Evolutionary conservation across 2,329 filamentous ascomycete genomes (phyloP).

Genomic region (Pseudofabraea citricarpa): DNA sequence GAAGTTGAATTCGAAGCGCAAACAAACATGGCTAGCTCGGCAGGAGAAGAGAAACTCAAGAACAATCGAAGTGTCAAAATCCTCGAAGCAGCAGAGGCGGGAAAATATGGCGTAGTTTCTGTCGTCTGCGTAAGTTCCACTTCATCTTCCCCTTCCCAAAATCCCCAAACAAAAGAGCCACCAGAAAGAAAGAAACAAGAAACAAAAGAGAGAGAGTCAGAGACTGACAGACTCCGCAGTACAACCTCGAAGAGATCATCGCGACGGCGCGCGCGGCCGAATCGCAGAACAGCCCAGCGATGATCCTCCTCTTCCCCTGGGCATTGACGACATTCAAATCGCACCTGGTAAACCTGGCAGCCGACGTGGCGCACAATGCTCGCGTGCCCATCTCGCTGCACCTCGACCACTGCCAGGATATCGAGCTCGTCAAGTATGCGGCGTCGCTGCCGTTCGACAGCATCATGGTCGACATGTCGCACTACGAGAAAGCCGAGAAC

Average conservation of each 20-base stretch:
- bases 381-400: slow-evolving; percentile 57
- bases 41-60: background rate
- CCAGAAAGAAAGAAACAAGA: no score
- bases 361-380: slow-evolving; percentile 48
- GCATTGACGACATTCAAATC: slow-evolving; percentile 58
- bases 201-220: no score
- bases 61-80: slow-evolving; percentile 32
- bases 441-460: slow-evolving; percentile 59
- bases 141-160: background rate
- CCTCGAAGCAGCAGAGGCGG: slow-evolving; percentile 44
- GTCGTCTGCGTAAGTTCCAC: slow-evolving; percentile 13
- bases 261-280: slow-evolving; percentile 65
- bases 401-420: slow-evolving; percentile 62
- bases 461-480: slow-evolving; percentile 76
- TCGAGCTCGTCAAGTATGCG: slow-evolving; percentile 51
- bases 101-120: slow-evolving; percentile 46
- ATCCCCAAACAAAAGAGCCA: background rate
- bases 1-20: no score
- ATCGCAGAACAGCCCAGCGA: slow-evolving; percentile 56
- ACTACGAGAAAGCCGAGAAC: slow-evolving; percentile 68
- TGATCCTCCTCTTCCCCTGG: slow-evolving; percentile 71
- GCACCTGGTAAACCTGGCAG: slow-evolving; percentile 47
- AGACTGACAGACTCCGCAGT: slow-evolving; percentile 44
- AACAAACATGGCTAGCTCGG: no score
- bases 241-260: slow-evolving; percentile 68